These are phyloP conservation scores for Bryoglossum gracile DNA, from an alignment of 495 filamentous ascomycete genomes.

Conservation along the genomic window DNA sequence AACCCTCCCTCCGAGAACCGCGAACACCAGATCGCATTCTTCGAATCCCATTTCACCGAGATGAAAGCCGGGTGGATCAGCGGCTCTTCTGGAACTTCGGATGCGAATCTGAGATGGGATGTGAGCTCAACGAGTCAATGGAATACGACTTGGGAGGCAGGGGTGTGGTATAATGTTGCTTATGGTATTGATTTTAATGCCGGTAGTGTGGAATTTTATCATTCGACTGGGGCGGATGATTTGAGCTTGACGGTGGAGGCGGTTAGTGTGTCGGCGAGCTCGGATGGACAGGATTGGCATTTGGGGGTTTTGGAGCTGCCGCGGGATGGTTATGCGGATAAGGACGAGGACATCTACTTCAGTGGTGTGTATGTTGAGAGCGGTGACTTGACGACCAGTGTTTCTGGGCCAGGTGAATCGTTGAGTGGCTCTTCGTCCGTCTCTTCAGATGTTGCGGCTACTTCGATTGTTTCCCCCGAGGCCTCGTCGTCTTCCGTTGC, in stretches of 20 bases:
- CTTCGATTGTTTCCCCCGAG: not conserved
- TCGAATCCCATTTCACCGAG: slow-evolving; percentile 71
- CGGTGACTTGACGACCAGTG: slow-evolving; percentile 49
- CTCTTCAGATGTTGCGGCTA: not conserved
- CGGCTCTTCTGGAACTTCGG: slow-evolving; percentile 45
- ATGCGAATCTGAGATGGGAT: slow-evolving; percentile 43
- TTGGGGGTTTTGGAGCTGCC: slow-evolving; percentile 61
- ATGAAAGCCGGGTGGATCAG: slow-evolving; percentile 62
- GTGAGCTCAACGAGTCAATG: slow-evolving; percentile 44
- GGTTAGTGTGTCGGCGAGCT: slow-evolving; percentile 49
- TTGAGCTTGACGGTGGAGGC: slow-evolving; percentile 50
- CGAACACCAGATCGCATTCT: slow-evolving; percentile 72
- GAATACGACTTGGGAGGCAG: slow-evolving; percentile 44
- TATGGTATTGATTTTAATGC: slow-evolving; percentile 48
- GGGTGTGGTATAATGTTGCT: slow-evolving; percentile 67
- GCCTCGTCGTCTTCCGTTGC: not conserved
- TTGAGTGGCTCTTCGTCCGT: not conserved
- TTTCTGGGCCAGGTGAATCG: slow-evolving; percentile 38
- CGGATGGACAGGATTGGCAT: slow-evolving; percentile 68
- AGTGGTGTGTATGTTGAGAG: slow-evolving; percentile 66
- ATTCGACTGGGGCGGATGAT: slow-evolving; percentile 50
- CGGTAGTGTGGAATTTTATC: slow-evolving; percentile 57
- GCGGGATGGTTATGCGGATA: slow-evolving; percentile 43
- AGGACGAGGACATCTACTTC: slow-evolving; percentile 62
- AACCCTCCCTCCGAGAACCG: slow-evolving; percentile 53